These are phyloP conservation scores for Dittrichia graveolens DNA, from an alignment of 129 eudicot genomes.

Conservation along the genomic window DNA sequence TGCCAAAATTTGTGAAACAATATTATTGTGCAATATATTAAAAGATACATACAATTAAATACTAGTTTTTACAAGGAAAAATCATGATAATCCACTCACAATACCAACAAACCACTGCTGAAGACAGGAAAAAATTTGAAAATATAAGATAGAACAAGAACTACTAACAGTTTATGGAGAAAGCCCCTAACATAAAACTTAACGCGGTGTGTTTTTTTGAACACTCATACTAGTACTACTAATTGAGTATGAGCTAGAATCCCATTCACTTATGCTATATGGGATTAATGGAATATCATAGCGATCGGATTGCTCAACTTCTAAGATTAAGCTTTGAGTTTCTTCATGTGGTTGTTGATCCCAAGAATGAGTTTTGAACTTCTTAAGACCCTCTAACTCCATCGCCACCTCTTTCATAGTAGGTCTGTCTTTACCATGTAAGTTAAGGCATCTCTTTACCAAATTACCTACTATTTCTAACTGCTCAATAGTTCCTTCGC, in stretches of 20 bases:
- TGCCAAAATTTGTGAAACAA: too few relatives aligned
- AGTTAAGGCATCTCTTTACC: conserved; percentile 43
- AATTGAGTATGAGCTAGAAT: conserved; percentile 6
- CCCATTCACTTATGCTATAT: conserved; percentile 22
- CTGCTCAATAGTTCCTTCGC: conserved; percentile 49
- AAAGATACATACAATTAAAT: too few relatives aligned
- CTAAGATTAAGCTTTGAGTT: conserved; percentile 10
- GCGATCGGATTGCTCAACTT: conserved; percentile 26
- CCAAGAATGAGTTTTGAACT: conserved; percentile 44
- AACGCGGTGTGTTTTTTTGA: conserved; percentile 15
- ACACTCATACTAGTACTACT: conserved; percentile 4
- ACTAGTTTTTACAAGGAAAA: too few relatives aligned
- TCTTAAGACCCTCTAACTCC: conserved; percentile 52
- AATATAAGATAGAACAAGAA: too few relatives aligned
- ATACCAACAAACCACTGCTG: too few relatives aligned
- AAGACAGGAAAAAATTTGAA: too few relatives aligned
- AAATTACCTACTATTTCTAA: conserved; percentile 38
- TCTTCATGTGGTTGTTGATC: conserved; percentile 28
- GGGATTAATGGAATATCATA: conserved; percentile 29
- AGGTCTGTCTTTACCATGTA: conserved; percentile 50
- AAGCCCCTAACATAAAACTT: neutral
- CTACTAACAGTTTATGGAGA: neutral
- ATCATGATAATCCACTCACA: too few relatives aligned
- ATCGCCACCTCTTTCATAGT: conserved; percentile 62
- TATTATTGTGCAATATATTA: too few relatives aligned